Evolutionary conservation across 169 alveolate species (phyloP).

Genomic region (Babesia ovis): DNA sequence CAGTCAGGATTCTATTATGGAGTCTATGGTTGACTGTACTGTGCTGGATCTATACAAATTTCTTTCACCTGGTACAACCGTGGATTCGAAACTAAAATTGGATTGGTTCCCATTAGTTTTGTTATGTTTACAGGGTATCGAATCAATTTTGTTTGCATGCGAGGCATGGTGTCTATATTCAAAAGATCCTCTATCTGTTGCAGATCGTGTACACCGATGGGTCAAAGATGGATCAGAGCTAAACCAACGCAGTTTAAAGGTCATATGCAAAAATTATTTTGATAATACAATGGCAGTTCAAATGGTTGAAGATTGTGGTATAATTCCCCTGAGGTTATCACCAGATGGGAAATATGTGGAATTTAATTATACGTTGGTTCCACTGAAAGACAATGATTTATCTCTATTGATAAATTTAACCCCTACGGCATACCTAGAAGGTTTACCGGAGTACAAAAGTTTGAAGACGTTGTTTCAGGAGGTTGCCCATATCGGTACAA

Average conservation of each 20-base stretch:
- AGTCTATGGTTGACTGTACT: slow-evolving; percentile 22
- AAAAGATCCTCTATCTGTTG: background rate
- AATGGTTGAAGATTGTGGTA: background rate
- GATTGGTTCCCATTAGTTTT: slow-evolving; percentile 2
- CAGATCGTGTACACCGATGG: background rate
- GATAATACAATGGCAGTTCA: background rate
- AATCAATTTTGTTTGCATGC: slow-evolving; percentile 2
- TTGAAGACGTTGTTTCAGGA: background rate
- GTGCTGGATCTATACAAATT: background rate
- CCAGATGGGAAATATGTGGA: background rate
- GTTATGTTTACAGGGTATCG: slow-evolving; percentile 16
- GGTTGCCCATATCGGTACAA: slow-evolving; percentile 4
- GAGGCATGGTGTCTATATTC: background rate
- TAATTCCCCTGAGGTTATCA: background rate
- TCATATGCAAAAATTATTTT: background rate
- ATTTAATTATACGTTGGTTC: background rate
- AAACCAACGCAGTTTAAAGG: background rate
- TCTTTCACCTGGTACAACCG: background rate
- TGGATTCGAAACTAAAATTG: background rate
- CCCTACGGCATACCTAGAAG: background rate
- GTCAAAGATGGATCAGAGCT: background rate
- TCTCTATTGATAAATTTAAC: background rate
- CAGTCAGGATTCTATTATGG: slow-evolving; percentile 1
- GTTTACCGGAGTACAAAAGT: background rate
- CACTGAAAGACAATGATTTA: background rate